Percentiles rank a stretch among this genome's conserved stretches.
These are phyloP conservation scores for Phyllostachys edulis DNA, from an alignment of 176 grass and related monocot genomes.

Conservation along the genomic window DNA sequence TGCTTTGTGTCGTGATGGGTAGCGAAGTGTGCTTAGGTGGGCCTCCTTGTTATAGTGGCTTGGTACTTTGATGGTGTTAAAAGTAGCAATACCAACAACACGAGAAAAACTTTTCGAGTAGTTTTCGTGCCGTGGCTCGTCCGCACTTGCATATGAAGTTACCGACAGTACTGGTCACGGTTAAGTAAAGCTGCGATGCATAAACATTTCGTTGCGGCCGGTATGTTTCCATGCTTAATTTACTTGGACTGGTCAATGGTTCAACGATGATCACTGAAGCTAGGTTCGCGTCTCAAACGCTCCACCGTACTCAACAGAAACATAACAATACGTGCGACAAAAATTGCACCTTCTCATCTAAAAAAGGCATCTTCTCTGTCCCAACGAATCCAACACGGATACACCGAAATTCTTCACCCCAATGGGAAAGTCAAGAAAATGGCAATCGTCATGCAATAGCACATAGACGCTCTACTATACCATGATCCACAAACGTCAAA, in stretches of 20 bases:
- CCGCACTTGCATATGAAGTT: slow-evolving; percentile 29
- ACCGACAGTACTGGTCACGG: neutral
- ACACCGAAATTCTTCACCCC: slow-evolving; percentile 9
- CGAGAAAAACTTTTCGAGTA: neutral
- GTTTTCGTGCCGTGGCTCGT: slow-evolving; percentile 29
- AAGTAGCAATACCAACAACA: neutral
- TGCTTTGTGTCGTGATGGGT: neutral
- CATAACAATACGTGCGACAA: slow-evolving; percentile 13
- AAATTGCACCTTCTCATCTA: neutral
- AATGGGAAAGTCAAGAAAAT: neutral
- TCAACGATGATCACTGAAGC: neutral
- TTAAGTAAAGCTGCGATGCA: slow-evolving; percentile 5
- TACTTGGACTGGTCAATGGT: neutral
- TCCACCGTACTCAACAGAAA: slow-evolving; percentile 23
- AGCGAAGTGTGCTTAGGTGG: neutral
- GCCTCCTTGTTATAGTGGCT: slow-evolving; percentile 7
- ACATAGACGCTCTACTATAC: neutral
- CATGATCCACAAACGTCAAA: neutral
- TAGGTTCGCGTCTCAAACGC: neutral
- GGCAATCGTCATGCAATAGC: neutral
- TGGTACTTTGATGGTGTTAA: neutral
- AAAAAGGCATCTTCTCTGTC: neutral
- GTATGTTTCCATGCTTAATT: neutral
- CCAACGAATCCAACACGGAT: neutral
- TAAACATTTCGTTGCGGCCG: neutral